Conservation (phyloP, 164 flowering plant species). For the Sextonia rubra region DNA sequence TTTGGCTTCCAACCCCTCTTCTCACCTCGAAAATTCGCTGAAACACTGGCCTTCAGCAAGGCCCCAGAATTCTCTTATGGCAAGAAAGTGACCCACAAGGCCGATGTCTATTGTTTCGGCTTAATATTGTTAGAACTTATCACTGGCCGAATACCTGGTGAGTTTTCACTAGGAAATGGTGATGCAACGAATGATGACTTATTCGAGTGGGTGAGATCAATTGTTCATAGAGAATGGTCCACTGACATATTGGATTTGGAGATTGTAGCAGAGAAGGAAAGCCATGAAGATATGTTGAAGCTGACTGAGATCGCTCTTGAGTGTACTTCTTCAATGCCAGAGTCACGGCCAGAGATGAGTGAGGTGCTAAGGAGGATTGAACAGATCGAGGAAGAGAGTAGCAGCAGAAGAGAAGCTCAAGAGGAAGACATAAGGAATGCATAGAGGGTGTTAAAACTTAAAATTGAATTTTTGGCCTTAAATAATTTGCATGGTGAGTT, state of each 20-base stretch:
- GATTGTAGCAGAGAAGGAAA: constrained; percentile 32
- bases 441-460: not conserved
- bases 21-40: constrained; percentile 15
- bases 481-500: not conserved
- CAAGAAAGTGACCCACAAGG: constrained; percentile 41
- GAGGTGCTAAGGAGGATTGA: constrained; percentile 43
- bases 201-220: constrained; percentile 46
- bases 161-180: constrained; percentile 6
- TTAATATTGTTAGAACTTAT: constrained; percentile 50
- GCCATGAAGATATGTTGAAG: constrained; percentile 50
- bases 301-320: constrained; percentile 46
- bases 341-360: constrained; percentile 49
- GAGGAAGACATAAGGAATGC: not conserved
- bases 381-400: constrained; percentile 27
- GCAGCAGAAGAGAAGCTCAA: constrained; percentile 1
- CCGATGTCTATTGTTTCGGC: constrained; percentile 68
- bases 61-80: constrained; percentile 42
- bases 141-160: constrained; percentile 46
- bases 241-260: constrained; percentile 56
- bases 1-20: constrained; percentile 52
- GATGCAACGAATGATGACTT: constrained; percentile 19
- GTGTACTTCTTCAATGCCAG: constrained; percentile 45
- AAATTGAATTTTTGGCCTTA: not conserved
- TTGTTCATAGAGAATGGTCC: constrained; percentile 50
- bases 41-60: constrained; percentile 30